phyloP scores from a whole-genome alignment of 495 filamentous ascomycete genomes.

The Penicillium macrosclerotiorum region DNA sequence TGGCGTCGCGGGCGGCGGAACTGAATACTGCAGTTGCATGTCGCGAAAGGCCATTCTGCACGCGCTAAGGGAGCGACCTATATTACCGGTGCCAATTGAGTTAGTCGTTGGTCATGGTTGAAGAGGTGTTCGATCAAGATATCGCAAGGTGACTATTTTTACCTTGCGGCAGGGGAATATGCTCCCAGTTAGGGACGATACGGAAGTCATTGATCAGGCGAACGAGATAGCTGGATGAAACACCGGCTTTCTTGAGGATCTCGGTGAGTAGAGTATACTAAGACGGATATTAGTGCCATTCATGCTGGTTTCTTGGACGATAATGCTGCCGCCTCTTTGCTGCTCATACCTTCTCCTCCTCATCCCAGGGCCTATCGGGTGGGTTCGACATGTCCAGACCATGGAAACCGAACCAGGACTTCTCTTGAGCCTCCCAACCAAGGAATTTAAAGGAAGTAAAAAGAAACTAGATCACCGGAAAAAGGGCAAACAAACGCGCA shows the following conservation, averaged over 20 bases:
- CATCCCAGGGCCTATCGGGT: slow-evolving; percentile 53
- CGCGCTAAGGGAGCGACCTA: slow-evolving; percentile 46
- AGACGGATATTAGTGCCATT: slow-evolving; percentile 6
- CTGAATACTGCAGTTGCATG: slow-evolving; percentile 37
- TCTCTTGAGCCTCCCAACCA: slow-evolving; percentile 4
- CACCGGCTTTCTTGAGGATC: slow-evolving; percentile 57
- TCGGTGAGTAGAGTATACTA: slow-evolving; percentile 56
- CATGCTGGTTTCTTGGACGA: too few relatives aligned
- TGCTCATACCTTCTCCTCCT: slow-evolving; percentile 59
- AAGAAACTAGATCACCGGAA: slow-evolving; percentile 9
- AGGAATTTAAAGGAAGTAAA: too few relatives aligned
- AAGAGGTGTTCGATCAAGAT: background rate
- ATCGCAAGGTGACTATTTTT: too few relatives aligned
- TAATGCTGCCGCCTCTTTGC: background rate
- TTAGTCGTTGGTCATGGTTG: too few relatives aligned
- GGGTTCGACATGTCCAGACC: slow-evolving; percentile 48
- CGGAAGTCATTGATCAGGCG: slow-evolving; percentile 48
- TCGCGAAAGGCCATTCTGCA: slow-evolving; percentile 37
- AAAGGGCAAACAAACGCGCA: slow-evolving; percentile 10
- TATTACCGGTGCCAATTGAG: too few relatives aligned
- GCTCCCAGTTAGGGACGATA: slow-evolving; percentile 53
- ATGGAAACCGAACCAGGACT: slow-evolving; percentile 34
- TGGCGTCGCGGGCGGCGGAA: too few relatives aligned
- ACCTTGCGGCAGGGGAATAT: slow-evolving; percentile 58
- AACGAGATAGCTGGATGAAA: slow-evolving; percentile 48